phyloP scores from a whole-genome alignment of 164 flowering plant genomes.

The Santalum album region DNA sequence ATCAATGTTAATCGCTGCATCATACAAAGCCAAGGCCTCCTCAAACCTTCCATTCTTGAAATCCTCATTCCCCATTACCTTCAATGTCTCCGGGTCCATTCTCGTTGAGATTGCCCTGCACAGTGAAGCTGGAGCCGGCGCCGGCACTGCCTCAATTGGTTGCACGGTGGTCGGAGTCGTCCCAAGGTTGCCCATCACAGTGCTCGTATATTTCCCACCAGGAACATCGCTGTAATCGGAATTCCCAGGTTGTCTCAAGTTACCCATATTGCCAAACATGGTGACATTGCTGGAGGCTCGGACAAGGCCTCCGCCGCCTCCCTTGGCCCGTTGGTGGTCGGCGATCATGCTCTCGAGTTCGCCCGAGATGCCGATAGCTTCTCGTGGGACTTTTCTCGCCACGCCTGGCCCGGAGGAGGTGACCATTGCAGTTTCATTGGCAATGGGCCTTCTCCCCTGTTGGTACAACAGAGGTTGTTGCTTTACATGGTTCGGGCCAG shows the following conservation, averaged over 20 bases:
- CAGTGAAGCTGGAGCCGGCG: constrained; percentile 23
- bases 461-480: constrained; percentile 16
- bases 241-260: constrained; percentile 42
- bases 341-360: constrained; percentile 69
- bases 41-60: neutral
- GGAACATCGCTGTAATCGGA: constrained; percentile 14
- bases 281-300: constrained; percentile 82
- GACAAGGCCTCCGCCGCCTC: constrained; percentile 35
- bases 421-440: constrained; percentile 3
- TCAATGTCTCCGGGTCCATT: constrained; percentile 8
- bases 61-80: constrained; percentile 5
- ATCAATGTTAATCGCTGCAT: constrained; percentile 1
- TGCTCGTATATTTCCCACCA: constrained; percentile 15
- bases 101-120: constrained; percentile 51
- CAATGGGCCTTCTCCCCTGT: constrained; percentile 6
- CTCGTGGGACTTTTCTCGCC: constrained; percentile 28
- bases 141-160: neutral
- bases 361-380: constrained; percentile 45
- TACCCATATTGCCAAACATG: constrained; percentile 69
- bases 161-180: constrained; percentile 11
- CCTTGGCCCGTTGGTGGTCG: constrained; percentile 45
- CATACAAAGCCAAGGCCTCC: constrained; percentile 4
- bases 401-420: constrained; percentile 13
- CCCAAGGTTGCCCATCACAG: constrained; percentile 20
- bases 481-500: constrained; percentile 12